phyloP scores from a whole-genome alignment of 2,329 filamentous ascomycete genomes.

The Monilinia laxa region DNA sequence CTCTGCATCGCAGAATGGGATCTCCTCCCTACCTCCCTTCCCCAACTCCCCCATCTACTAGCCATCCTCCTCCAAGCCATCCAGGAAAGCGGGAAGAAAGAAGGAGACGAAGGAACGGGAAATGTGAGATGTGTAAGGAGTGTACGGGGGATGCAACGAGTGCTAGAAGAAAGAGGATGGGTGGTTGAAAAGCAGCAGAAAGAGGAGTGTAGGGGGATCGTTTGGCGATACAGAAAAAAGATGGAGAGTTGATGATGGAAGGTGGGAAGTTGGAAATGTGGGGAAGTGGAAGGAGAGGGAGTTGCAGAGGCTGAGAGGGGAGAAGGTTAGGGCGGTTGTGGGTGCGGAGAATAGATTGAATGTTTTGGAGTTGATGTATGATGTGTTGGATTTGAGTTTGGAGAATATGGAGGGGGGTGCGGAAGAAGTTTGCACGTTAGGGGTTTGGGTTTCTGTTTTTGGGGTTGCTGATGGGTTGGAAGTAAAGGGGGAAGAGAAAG shows the following conservation, averaged over 20 bases:
- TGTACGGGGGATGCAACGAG: neutral
- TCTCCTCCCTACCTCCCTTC: slow-evolving; percentile 43
- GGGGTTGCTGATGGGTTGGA: too few species aligned
- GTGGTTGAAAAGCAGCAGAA: slow-evolving; percentile 42
- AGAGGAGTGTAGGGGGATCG: slow-evolving; percentile 38
- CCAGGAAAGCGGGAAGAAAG: slow-evolving; percentile 45
- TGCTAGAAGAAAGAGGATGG: slow-evolving; percentile 33
- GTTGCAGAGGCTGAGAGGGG: slow-evolving; percentile 42
- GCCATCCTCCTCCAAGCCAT: slow-evolving; percentile 48
- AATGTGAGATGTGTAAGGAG: slow-evolving; percentile 35
- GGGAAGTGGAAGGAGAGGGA: slow-evolving; percentile 35
- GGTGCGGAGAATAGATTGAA: slow-evolving; percentile 30
- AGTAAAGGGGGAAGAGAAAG: too few species aligned
- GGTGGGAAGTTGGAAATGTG: slow-evolving; percentile 46
- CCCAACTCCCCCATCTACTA: slow-evolving; percentile 51
- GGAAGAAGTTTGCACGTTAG: slow-evolving; percentile 43
- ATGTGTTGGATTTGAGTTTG: slow-evolving; percentile 27
- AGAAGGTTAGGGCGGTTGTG: slow-evolving; percentile 35
- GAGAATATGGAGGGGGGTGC: slow-evolving; percentile 32
- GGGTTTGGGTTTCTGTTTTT: too few species aligned
- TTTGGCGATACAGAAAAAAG: too few species aligned
- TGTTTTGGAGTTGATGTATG: slow-evolving; percentile 36
- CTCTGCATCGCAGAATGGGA: slow-evolving; percentile 51
- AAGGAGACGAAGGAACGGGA: slow-evolving; percentile 43
- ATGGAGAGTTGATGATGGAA: slow-evolving; percentile 47